A percentile compares a stretch with the other conserved stretches of the same genome.
These are phyloP conservation scores for Erodium chrysanthum DNA, from an alignment of 441 rosid species.

Conservation along the genomic window DNA sequence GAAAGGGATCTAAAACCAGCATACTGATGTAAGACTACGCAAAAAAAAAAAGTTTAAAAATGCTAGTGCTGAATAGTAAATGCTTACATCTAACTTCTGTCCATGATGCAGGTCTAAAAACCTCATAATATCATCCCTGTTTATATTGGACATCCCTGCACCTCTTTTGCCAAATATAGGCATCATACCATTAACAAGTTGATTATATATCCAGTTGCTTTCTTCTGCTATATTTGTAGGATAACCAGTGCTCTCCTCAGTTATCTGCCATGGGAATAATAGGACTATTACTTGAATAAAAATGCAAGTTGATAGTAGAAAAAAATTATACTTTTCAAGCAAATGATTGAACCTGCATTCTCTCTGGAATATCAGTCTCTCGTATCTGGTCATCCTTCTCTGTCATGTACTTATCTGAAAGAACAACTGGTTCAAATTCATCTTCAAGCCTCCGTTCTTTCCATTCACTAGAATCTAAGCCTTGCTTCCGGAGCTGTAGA, in stretches of 20 bases:
- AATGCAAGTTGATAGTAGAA: background rate
- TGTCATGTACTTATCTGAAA: slow-evolving; percentile 91
- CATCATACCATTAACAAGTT: slow-evolving; percentile 41
- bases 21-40: background rate
- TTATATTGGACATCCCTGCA: slow-evolving; percentile 22
- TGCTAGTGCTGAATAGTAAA: background rate
- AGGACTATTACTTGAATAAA: background rate
- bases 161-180: slow-evolving; percentile 31
- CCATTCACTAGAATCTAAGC: slow-evolving; percentile 51
- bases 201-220: slow-evolving; percentile 63
- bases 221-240: slow-evolving; percentile 55
- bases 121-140: slow-evolving; percentile 47
- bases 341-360: slow-evolving; percentile 60
- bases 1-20: slow-evolving; percentile 61
- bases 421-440: slow-evolving; percentile 78
- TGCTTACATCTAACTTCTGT: slow-evolving; percentile 86
- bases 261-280: slow-evolving; percentile 33
- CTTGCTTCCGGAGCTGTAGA: slow-evolving; percentile 51
- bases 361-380: slow-evolving; percentile 76
- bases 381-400: slow-evolving; percentile 82
- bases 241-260: slow-evolving; percentile 65
- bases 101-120: slow-evolving; percentile 67
- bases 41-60: background rate
- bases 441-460: slow-evolving; percentile 73
- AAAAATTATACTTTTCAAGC: background rate